Evolutionary conservation across 768 basidiomycete genomes (phyloP).

Genomic region (Pleurotus pulmonarius): DNA sequence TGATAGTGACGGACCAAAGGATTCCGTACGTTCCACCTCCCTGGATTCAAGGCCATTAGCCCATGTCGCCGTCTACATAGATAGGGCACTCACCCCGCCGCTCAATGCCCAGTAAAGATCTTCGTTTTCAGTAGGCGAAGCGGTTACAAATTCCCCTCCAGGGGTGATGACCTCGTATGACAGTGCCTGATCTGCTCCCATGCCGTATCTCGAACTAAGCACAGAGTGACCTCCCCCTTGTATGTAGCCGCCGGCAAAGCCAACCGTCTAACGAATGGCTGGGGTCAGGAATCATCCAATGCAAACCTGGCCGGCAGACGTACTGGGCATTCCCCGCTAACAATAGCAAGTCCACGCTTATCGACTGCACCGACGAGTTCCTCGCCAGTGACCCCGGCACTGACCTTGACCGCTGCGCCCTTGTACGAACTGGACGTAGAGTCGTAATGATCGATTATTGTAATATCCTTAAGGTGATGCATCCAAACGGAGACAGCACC

Average conservation of each 20-base stretch:
- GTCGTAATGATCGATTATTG: slow-evolving; percentile 22
- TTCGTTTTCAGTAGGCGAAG: slow-evolving; percentile 26
- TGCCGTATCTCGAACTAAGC: slow-evolving; percentile 20
- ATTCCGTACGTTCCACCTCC: slow-evolving; percentile 13
- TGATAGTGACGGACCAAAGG: slow-evolving; percentile 12
- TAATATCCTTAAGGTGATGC: slow-evolving; percentile 29
- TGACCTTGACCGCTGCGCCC: slow-evolving; percentile 22
- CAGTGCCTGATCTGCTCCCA: slow-evolving; percentile 24
- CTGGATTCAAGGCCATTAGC: background rate
- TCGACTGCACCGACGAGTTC: slow-evolving; percentile 11
- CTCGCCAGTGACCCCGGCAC: slow-evolving; percentile 25
- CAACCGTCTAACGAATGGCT: slow-evolving; percentile 22
- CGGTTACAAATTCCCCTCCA: slow-evolving; percentile 26
- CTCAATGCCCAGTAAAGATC: slow-evolving; percentile 39
- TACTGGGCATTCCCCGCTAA: background rate
- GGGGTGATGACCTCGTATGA: slow-evolving; percentile 37
- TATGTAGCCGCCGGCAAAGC: slow-evolving; percentile 27
- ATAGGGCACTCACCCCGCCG: slow-evolving; percentile 17
- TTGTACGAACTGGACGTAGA: background rate
- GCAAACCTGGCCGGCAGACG: slow-evolving; percentile 6
- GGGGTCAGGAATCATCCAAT: slow-evolving; percentile 9
- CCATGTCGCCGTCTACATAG: background rate
- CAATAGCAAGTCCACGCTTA: background rate
- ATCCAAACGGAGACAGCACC: slow-evolving; percentile 39
- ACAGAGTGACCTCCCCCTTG: slow-evolving; percentile 30